Evolutionary conservation across 805 yeast species (phyloP), one percentile per base, ranked within the genome.

Genomic region (Candida palmyrensis): DNA sequence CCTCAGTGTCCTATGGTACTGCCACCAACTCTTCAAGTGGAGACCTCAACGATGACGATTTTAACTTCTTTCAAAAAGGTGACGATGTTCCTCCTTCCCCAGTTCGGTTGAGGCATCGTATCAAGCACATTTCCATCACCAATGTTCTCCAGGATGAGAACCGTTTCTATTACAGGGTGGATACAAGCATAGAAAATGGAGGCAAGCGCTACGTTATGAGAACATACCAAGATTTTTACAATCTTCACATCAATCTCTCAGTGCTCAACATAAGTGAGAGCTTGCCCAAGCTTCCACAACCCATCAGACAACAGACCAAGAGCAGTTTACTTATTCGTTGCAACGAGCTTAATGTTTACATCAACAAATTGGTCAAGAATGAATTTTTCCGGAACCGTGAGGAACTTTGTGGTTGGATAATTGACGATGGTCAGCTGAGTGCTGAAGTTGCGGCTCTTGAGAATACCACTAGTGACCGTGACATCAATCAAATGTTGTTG

Each of bases 181-280:
- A 54, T 20, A 36, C 57, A 5, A 36, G 35, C 4, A 40, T 47
- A 33, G 32, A 38, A 12, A 42, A 51, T 24, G 47, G 46, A 17
- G 47, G 45, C 20, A 37, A 27, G 2, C 14, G 55, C 3, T 51
- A 43, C 32, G 29, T 62, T 15, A 55, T 55, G 20, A 63, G 61
- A 37, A 40, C 44, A 24, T 62, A 64, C 40, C 59, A 60, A 33
- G 66, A 64, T 25, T 61, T 66, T 30, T 61, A 59, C 42, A 41
- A 55, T 19, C 44, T 66, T 26, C 67, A 62, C 36, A 23, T 44
- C 7, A 27, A 31, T 1, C 37, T 57, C 18, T 18, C 29, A 23
- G 31, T 3, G 28, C 37, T 28, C 35, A 25, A 24, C 32, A 7
- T 35, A 26, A 22, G 21, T 10, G 30, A 23, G 6, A 40, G 32